Base-by-base conservation (phyloP, 2,329 filamentous ascomycete genomes). In the Arthrobotrys iridis region DNA sequence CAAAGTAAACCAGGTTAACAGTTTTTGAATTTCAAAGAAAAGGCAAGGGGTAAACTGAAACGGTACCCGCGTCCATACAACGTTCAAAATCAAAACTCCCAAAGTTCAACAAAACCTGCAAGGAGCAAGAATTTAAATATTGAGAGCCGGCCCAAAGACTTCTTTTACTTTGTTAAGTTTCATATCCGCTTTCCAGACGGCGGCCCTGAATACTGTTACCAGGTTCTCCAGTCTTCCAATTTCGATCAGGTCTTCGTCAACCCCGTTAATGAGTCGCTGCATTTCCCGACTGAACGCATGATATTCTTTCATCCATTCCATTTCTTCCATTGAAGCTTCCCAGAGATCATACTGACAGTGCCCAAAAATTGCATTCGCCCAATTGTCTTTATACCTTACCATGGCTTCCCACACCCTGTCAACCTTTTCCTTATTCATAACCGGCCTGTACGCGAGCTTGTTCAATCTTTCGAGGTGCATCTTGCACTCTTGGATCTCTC, bases 311-410 rank as follows among this genome's bases (percentile, higher is more conserved):
- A 75, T 62, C 3, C 3, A 15, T 11, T 75, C 55, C 35, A 58
- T 1, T 10, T 67, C 37, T 13, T 67, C 46, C 30, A 8, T 3
- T 1, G 55, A 46, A 3, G 62, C 45, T 28, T 67, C 63, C 71
- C 71, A 75, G 11, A 26, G n/a, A 6, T 75, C 55, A 8, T 41
- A 0, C 4, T 41, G 2, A n/a, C 62, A 63, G 1, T 22, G 26
- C n/a, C 71, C 37, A n/a, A 75, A 75, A 3, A 75, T 13, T 0
- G 13, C 3, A 22, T 75, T 75, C 5, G 63, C 71, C 71, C 71
- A 75, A 18, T 63, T 8, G 41, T 75, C 63, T 7, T 48, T 41
- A 35, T 63, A 75, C 0, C n/a, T 6, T 6, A 57, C 20, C 24
- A 75, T 64, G 2, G 37, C 46, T 33, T 33, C 11, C 63, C 71